Base-by-base conservation (phyloP, 1,284 basidiomycete genomes). In the Sporisorium exsertum region DNA sequence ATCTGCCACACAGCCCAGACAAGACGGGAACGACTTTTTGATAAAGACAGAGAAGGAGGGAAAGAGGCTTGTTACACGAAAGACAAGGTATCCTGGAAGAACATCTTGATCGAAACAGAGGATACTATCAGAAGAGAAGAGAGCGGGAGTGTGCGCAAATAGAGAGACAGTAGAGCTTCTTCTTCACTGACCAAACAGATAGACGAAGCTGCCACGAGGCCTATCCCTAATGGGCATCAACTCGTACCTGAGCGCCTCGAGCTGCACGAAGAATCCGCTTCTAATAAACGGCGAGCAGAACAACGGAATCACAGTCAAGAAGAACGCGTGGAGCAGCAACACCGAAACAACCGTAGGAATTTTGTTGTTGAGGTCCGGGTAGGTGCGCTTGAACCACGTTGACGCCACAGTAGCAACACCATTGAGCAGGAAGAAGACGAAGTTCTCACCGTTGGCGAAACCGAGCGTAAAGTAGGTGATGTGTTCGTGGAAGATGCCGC, bases 401-500 rank as follows among this genome's bases (percentile, higher is more conserved):
- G 82, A 72, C 22, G 68, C 57, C 13, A 84, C 84, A 12, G 83
- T 81, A 9, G 77, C 79, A 2, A 81, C 45, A 8, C 83, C 83
- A 62, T 85, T 85, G 40, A 70, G 51, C 16, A 84, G 55, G 78
- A 85, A 85, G 57, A 85, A 85, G 62, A 81, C 29, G 24, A 84
- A 83, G 71, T 85, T 82, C 50, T 80, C 74, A n/a, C 80, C 80
- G 43, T 71, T 77, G 46, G 83, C 84, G 45, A 78, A 80, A 22
- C 72, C 77, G 20, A 80, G 73, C 22, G 80, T 81, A 33, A 60
- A 81, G 57, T 75, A 79, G 35, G 80, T 82, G 50, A 85, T 82
- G 74, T 81, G 81, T 57, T 85, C 84, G 71, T 85, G 84, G 64
- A 80, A 80, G 55, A 80, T 61, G 45, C 81, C 82, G 43, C 75